phyloP scores from a whole-genome alignment of 2,329 filamentous ascomycete genomes.

The Penicillium concentricum region DNA sequence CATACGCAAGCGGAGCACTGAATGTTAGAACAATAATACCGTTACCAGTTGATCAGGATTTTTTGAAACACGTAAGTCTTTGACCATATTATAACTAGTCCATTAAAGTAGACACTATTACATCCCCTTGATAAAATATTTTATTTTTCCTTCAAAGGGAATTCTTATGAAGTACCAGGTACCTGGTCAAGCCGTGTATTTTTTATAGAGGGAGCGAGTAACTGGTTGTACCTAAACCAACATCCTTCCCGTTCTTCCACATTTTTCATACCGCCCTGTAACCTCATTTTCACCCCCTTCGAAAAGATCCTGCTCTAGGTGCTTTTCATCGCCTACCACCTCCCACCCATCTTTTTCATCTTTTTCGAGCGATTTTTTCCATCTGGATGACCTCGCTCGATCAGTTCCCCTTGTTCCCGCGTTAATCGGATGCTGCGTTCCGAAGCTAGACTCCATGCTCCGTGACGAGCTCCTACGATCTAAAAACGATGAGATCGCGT shows the following conservation, averaged over 20 bases:
- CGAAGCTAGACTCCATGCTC: conserved; percentile 51
- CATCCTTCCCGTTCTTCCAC: conserved; percentile 10
- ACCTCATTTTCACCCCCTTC: conserved; percentile 16
- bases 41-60: conserved; percentile 11
- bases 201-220: conserved; percentile 10
- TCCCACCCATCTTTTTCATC: conserved; percentile 45
- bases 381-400: conserved; percentile 45
- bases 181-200: conserved; percentile 10
- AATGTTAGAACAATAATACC: conserved; percentile 11
- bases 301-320: conserved; percentile 17
- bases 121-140: not conserved
- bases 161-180: conserved; percentile 7
- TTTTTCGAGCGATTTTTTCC: conserved; percentile 45
- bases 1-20: conserved; percentile 11
- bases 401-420: conserved; percentile 42
- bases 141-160: not conserved
- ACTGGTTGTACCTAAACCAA: conserved; percentile 13
- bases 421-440: conserved; percentile 52
- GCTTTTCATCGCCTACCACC: conserved; percentile 38
- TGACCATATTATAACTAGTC: not conserved
- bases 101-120: not conserved
- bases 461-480: conserved; percentile 50
- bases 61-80: not conserved
- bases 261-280: conserved; percentile 14
- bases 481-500: conserved; percentile 54